Evolutionary conservation across 768 basidiomycete species (phyloP).

Genomic region (Termitomyces sp.): DNA sequence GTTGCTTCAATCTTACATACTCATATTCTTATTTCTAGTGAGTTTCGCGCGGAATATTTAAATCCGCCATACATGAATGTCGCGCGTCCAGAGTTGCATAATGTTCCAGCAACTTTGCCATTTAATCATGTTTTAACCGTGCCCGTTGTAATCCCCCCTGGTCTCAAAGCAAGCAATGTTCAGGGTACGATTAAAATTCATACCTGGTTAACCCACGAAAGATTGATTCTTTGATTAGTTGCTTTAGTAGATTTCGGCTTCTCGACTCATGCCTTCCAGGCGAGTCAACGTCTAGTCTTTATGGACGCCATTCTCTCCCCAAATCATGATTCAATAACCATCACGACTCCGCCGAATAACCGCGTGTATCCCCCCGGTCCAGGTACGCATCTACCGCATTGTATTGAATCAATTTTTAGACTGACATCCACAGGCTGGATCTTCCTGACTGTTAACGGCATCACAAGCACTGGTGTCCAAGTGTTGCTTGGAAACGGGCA

Average conservation of each 20-base stretch:
- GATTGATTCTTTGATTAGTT: slow-evolving; percentile 17
- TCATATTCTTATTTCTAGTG: slow-evolving; percentile 17
- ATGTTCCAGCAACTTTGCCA: slow-evolving; percentile 29
- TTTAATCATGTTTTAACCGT: slow-evolving; percentile 31
- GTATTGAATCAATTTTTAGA: not conserved
- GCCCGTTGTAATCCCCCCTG: slow-evolving; percentile 24
- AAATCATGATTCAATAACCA: slow-evolving; percentile 25
- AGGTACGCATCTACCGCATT: not conserved
- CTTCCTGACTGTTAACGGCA: slow-evolving; percentile 23
- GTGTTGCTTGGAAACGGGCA: slow-evolving; percentile 32
- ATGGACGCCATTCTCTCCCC: slow-evolving; percentile 26
- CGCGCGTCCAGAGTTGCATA: slow-evolving; percentile 26
- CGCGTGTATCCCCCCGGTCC: slow-evolving; percentile 34
- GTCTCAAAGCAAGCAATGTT: slow-evolving; percentile 19
- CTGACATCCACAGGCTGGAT: slow-evolving; percentile 17
- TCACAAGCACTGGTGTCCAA: slow-evolving; percentile 28
- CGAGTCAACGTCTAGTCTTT: slow-evolving; percentile 29
- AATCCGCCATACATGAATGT: slow-evolving; percentile 37
- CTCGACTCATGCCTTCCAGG: slow-evolving; percentile 28
- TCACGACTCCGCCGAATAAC: slow-evolving; percentile 31
- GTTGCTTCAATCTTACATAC: slow-evolving; percentile 14
- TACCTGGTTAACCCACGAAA: not conserved
- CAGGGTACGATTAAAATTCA: slow-evolving; percentile 15
- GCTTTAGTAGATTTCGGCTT: slow-evolving; percentile 36
- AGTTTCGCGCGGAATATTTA: slow-evolving; percentile 38